Conservation (phyloP, 2,329 filamentous ascomycete species). For the Phialophora verrucosa region DNA sequence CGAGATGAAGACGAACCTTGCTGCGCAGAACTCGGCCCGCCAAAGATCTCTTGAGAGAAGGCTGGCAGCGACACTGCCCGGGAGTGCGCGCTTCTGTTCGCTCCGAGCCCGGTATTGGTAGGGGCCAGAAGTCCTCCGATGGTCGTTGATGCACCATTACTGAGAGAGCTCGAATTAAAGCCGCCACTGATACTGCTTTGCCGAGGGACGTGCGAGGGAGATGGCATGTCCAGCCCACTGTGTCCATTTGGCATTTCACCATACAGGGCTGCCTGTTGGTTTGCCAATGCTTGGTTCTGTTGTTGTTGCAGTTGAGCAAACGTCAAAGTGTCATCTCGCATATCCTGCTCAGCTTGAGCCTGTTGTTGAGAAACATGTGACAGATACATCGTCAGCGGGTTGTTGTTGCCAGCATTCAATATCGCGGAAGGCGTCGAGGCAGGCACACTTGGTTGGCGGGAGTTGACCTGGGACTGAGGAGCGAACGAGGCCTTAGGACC, state of each 20-base stretch:
- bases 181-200: slow-evolving; percentile 42
- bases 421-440: slow-evolving; percentile 72
- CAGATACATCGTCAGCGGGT: slow-evolving; percentile 91
- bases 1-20: slow-evolving; percentile 41
- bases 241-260: slow-evolving; percentile 66
- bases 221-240: slow-evolving; percentile 54
- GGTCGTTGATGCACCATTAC: slow-evolving; percentile 66
- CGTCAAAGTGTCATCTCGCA: slow-evolving; percentile 49
- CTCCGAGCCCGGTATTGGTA: slow-evolving; percentile 61
- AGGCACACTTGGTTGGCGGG: slow-evolving; percentile 58
- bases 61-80: slow-evolving; percentile 88
- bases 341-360: slow-evolving; percentile 72
- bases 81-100: slow-evolving; percentile 67
- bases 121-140: slow-evolving; percentile 80
- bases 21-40: slow-evolving; percentile 44
- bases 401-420: slow-evolving; percentile 78
- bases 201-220: slow-evolving; percentile 51
- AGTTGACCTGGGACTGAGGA: slow-evolving; percentile 60
- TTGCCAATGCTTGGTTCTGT: slow-evolving; percentile 67
- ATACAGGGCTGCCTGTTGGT: slow-evolving; percentile 81
- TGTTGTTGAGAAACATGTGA: slow-evolving; percentile 69
- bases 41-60: slow-evolving; percentile 66
- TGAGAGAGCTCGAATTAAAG: slow-evolving; percentile 46
- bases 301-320: slow-evolving; percentile 62
- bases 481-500: slow-evolving; percentile 60